These are phyloP conservation scores for Cnidoscolus chayamansa DNA, from an alignment of 441 rosid genomes.

Conservation along the genomic window DNA sequence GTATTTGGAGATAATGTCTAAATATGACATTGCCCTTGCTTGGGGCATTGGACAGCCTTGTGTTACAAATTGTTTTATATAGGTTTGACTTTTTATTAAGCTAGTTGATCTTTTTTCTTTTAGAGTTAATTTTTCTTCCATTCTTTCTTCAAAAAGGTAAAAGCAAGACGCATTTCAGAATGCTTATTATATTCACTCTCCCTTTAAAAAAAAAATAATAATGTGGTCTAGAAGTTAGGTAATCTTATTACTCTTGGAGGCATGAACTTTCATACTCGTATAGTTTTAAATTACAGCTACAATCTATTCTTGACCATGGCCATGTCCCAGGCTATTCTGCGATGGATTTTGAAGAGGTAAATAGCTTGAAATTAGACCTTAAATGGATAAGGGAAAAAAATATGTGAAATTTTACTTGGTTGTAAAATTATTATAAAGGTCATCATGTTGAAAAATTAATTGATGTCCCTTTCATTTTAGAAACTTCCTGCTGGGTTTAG, in stretches of 20 bases:
- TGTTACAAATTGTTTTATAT: not conserved
- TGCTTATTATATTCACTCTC: not conserved
- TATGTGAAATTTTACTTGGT: too few relatives aligned
- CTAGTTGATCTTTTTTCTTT: too few relatives aligned
- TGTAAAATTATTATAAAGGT: not conserved
- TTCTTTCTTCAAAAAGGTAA: too few relatives aligned
- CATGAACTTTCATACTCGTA: too few relatives aligned
- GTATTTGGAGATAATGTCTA: not conserved
- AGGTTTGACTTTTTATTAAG: not conserved
- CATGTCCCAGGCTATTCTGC: too few relatives aligned
- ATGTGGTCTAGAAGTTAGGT: not conserved
- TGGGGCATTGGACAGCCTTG: not conserved
- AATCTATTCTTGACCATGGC: too few relatives aligned
- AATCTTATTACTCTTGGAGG: not conserved
- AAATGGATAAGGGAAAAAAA: not conserved
- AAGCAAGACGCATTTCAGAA: too few relatives aligned
- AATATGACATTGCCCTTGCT: not conserved
- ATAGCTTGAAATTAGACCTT: not conserved
- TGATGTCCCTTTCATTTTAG: not conserved
- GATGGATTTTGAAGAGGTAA: not conserved
- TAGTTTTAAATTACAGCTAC: too few relatives aligned
- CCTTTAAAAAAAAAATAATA: too few relatives aligned
- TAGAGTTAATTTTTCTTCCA: not conserved
- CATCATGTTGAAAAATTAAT: not conserved
- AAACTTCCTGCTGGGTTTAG: too few relatives aligned